Evolutionary conservation across 495 filamentous ascomycete genomes (phyloP).

Genomic region (Penicillium malachiteum): DNA sequence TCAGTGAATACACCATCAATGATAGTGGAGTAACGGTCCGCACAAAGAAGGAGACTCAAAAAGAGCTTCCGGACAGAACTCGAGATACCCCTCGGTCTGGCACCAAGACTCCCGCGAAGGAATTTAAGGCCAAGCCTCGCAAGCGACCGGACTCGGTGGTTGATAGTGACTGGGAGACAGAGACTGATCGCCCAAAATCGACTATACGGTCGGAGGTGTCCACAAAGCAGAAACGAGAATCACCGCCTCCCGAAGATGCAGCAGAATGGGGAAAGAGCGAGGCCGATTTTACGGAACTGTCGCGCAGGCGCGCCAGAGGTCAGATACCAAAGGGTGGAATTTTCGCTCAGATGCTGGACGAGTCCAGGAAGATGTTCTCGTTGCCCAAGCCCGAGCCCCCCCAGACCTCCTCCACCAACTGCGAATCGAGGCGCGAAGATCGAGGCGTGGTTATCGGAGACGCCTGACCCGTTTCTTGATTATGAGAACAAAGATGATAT

Average conservation of each 20-base stretch:
- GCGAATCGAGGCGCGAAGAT: constrained; percentile 54
- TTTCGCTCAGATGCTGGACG: constrained; percentile 50
- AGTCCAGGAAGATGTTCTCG: constrained; percentile 54
- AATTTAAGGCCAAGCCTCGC: constrained; percentile 10
- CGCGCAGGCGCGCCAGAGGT: constrained; percentile 38
- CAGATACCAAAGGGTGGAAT: constrained; percentile 49
- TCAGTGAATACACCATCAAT: constrained; percentile 44
- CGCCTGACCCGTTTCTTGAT: constrained; percentile 71
- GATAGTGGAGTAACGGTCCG: constrained; percentile 26
- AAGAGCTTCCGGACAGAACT: constrained; percentile 19
- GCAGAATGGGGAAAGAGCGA: constrained; percentile 44
- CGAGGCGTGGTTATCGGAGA: constrained; percentile 73
- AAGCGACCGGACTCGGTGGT: constrained; percentile 19
- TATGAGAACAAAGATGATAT: constrained; percentile 40
- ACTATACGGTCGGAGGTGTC: constrained; percentile 24
- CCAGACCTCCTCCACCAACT: constrained; percentile 41
- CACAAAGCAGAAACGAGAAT: constrained; percentile 26
- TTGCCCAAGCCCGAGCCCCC: constrained; percentile 51
- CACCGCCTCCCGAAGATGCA: constrained; percentile 31
- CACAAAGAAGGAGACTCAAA: constrained; percentile 19
- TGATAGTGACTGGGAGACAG: constrained; percentile 27
- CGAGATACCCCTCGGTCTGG: constrained; percentile 11
- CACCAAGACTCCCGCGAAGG: constrained; percentile 10
- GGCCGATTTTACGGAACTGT: constrained; percentile 47
- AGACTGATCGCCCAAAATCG: constrained; percentile 7